These are phyloP conservation scores for Pisolithus marmoratus DNA, from an alignment of 768 basidiomycete species.

Conservation along the genomic window DNA sequence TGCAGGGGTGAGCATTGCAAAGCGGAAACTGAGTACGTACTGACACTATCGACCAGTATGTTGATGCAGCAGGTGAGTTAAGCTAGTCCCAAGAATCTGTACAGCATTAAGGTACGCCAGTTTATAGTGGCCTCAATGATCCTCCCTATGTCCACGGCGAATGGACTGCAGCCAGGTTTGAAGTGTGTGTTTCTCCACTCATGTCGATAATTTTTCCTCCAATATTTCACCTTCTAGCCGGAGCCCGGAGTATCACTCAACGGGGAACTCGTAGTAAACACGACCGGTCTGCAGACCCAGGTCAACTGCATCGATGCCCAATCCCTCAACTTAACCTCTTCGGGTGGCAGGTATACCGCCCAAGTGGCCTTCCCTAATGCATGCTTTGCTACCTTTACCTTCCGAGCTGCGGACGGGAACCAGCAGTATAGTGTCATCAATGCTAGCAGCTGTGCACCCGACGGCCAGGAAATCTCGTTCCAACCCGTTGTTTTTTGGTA, in stretches of 20 bases:
- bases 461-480: slow-evolving; percentile 30
- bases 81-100: neutral
- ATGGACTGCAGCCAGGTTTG: slow-evolving; percentile 54
- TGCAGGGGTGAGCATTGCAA: slow-evolving; percentile 40
- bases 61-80: slow-evolving; percentile 21
- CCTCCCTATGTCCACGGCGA: slow-evolving; percentile 49
- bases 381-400: slow-evolving; percentile 35
- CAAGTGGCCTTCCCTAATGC: slow-evolving; percentile 42
- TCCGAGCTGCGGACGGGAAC: slow-evolving; percentile 33
- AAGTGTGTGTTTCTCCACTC: slow-evolving; percentile 28
- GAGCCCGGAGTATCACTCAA: slow-evolving; percentile 41
- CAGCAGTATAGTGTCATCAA: slow-evolving; percentile 49
- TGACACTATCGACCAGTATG: slow-evolving; percentile 28
- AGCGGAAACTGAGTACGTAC: neutral
- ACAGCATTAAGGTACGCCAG: slow-evolving; percentile 9
- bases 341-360: slow-evolving; percentile 30
- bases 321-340: slow-evolving; percentile 18
- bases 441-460: slow-evolving; percentile 24
- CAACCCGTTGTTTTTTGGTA: slow-evolving; percentile 69
- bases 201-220: neutral
- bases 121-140: slow-evolving; percentile 39
- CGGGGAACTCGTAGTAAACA: slow-evolving; percentile 47
- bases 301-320: slow-evolving; percentile 43
- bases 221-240: slow-evolving; percentile 28
- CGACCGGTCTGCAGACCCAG: slow-evolving; percentile 40